phyloP scores from a whole-genome alignment of 176 grass and related monocot genomes.

The Themeda triandra region DNA sequence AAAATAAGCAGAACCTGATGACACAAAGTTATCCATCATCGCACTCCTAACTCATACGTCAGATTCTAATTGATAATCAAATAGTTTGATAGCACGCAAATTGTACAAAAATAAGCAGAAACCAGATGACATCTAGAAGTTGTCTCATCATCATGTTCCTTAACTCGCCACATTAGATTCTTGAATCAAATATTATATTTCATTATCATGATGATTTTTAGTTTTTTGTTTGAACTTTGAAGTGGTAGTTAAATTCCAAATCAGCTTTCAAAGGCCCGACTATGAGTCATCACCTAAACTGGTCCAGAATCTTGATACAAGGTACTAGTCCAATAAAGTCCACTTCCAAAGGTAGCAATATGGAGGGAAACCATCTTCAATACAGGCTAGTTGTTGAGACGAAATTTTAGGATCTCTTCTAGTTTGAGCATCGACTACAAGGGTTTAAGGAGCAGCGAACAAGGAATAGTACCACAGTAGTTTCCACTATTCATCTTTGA shows the following conservation, averaged over 20 bases:
- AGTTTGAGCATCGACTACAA: neutral
- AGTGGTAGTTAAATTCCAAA: neutral
- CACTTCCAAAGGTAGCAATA: neutral
- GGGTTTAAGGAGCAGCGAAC: neutral
- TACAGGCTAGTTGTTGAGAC: neutral
- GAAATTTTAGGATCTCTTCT: neutral
- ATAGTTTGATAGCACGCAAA: no score
- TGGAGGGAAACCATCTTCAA: neutral
- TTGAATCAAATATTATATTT: neutral
- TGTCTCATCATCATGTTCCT: no score
- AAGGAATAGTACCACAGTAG: neutral
- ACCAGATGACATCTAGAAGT: no score
- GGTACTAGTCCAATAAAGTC: neutral
- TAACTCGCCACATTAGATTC: no score
- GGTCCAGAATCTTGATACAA: neutral
- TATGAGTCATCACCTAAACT: neutral
- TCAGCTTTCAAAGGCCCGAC: neutral
- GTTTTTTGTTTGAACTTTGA: neutral
- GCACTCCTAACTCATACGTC: neutral
- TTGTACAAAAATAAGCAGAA: no score
- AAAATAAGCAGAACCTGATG: neutral
- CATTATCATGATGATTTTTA: neutral
- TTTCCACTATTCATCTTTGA: neutral
- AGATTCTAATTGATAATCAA: no score
- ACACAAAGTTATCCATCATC: neutral